Evolutionary conservation across 1,139 yeast genomes (phyloP).

Genomic region (Pichia sp.): DNA sequence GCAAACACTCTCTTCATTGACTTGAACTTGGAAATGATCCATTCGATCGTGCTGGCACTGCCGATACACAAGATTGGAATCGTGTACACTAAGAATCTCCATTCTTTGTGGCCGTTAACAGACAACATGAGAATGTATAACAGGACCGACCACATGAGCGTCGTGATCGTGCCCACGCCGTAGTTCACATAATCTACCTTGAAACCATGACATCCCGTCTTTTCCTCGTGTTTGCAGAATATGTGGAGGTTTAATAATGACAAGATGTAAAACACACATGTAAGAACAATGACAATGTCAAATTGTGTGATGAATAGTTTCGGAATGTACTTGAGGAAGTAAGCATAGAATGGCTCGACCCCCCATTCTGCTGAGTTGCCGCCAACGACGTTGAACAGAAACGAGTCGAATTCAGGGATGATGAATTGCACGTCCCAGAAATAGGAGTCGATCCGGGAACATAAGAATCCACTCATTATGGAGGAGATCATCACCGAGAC

Average conservation of each 20-base stretch:
- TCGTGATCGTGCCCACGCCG: conserved; percentile 35
- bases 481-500: conserved; percentile 36
- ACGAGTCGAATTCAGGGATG: conserved; percentile 75
- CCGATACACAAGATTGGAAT: conserved; percentile 65
- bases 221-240: too few species aligned
- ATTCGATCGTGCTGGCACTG: conserved; percentile 64
- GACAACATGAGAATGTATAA: conserved; percentile 64
- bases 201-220: too few species aligned
- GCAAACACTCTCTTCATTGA: neutral
- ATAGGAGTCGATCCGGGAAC: conserved; percentile 63
- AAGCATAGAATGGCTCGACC: conserved; percentile 66
- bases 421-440: conserved; percentile 55
- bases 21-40: neutral
- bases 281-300: conserved; percentile 36
- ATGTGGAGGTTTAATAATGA: neutral
- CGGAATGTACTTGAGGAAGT: conserved; percentile 60
- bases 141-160: conserved; percentile 46
- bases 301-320: conserved; percentile 34
- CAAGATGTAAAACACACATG: conserved; percentile 49
- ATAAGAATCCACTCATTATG: conserved; percentile 29
- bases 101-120: conserved; percentile 88
- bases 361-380: conserved; percentile 88
- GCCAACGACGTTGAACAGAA: conserved; percentile 67
- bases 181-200: conserved; percentile 38
- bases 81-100: conserved; percentile 83